These are phyloP conservation scores for Fusarium sp. DNA, from an alignment of 2,329 filamentous ascomycete species.

Conservation along the genomic window DNA sequence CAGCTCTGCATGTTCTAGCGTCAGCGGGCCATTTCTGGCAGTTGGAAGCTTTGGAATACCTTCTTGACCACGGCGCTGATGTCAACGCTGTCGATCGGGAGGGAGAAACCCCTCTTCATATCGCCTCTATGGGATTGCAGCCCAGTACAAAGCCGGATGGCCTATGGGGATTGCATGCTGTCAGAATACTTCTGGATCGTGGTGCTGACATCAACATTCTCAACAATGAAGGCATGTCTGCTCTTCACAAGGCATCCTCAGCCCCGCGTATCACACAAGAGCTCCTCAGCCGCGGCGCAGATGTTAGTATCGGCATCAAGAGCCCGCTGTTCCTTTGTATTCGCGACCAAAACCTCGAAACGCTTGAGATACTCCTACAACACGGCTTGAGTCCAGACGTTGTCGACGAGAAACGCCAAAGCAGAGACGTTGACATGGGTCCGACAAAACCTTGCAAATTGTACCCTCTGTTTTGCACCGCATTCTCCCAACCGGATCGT, in stretches of 20 bases:
- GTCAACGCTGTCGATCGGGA: constrained; percentile 2
- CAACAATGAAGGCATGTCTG: neutral
- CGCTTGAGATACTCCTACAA: constrained; percentile 27
- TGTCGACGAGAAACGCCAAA: constrained; percentile 4
- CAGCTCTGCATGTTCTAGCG: constrained; percentile 36
- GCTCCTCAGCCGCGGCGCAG: constrained; percentile 24
- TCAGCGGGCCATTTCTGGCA: constrained; percentile 34
- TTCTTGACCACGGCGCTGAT: constrained; percentile 27
- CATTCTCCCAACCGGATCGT: neutral
- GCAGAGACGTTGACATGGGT: neutral
- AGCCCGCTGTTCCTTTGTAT: constrained; percentile 35
- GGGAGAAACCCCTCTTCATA: constrained; percentile 32
- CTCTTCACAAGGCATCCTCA: constrained; percentile 22
- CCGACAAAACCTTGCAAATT: neutral
- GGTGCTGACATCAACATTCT: constrained; percentile 36
- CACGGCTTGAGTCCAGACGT: constrained; percentile 20
- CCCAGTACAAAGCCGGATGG: neutral
- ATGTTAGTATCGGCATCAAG: neutral
- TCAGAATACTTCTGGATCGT: constrained; percentile 25
- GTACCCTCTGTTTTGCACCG: constrained; percentile 25
- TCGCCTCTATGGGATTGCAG: constrained; percentile 5
- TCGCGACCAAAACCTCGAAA: constrained; percentile 2
- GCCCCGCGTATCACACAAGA: constrained; percentile 10
- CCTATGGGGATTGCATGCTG: constrained; percentile 15
- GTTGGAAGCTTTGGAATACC: constrained; percentile 25